Base-by-base conservation (phyloP, 2,329 filamentous ascomycete species). In the Xylariaceae sp. region DNA sequence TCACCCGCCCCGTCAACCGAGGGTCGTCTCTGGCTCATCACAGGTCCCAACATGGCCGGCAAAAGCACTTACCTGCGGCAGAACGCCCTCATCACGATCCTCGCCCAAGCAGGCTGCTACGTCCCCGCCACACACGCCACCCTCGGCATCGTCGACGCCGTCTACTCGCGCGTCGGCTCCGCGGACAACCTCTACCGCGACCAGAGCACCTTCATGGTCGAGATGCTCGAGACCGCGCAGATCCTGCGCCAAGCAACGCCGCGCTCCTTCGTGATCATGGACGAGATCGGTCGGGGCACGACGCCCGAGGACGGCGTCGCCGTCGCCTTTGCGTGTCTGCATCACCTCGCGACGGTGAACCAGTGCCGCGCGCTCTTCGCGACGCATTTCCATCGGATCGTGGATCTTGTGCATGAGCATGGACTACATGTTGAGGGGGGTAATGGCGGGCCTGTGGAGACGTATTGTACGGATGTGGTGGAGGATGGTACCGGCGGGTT, bases 121-220 rank as follows among this genome's bases (percentile, higher is more conserved):
- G 93, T 99, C 0, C 94, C 94, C 0, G 94, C 94, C 0, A 83
- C 88, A 23, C 89, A 90, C 72, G 93, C 91, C 2, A 86, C 90
- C 67, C 81, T 99, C 30, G 92, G 93, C 1, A 80, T 99, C 49
- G 92, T 97, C n/a, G 94, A 99, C 75, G 91, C 93, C 69, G 88
- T 99, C 56, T 97, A 96, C 77, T 94, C 88, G 71, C 89, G 94
- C 71, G 88, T 95, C 18, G 94, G 94, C 1, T 95, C 92, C 0
- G 94, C 93, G 1, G 95, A 99, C 73, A 93, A 96, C 72, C 80
- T 99, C n/a, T 97, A 89, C 76, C 85, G 86, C 54, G 89, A 96
- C 76, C 92, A 97, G 74, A 96, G 91, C 56, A 99, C 95, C 0
- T 99, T 99, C 75, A 97, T 99, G 94, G 91, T 97, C 1, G 94